Conservation (phyloP, 2,329 filamentous ascomycete species). For the Chalaropsis thielavioides region DNA sequence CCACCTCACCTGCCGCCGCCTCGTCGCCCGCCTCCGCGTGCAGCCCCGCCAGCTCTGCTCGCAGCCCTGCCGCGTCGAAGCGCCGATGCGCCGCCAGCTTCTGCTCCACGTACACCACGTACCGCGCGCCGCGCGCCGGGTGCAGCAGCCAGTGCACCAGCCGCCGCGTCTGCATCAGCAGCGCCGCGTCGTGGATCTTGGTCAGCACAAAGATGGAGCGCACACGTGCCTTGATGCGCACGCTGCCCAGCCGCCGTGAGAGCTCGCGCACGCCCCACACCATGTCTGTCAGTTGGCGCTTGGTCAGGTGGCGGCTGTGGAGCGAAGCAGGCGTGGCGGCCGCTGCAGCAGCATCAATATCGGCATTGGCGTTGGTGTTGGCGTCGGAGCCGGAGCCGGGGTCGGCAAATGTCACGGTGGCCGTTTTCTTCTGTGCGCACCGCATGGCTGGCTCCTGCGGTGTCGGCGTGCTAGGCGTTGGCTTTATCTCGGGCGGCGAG, state of each 20-base stretch:
- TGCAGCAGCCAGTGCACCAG: conserved; percentile 69
- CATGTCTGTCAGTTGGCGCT: conserved; percentile 93
- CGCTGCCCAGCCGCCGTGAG: conserved; percentile 68
- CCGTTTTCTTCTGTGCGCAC: neutral
- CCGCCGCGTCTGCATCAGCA: conserved; percentile 65
- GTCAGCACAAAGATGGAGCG: conserved; percentile 75
- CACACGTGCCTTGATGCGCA: conserved; percentile 69
- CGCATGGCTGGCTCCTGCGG: neutral
- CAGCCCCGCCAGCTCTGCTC: conserved; percentile 40
- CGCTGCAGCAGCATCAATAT: conserved; percentile 19
- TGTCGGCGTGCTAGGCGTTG: conserved; percentile 15
- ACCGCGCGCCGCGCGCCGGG: conserved; percentile 49
- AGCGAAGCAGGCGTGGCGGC: conserved; percentile 21
- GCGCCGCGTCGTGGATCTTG: conserved; percentile 73
- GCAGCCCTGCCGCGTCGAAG: conserved; percentile 58
- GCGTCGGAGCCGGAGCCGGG: neutral
- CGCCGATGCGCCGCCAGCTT: conserved; percentile 54
- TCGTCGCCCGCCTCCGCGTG: conserved; percentile 27
- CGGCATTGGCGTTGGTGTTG: neutral
- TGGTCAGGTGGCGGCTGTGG: conserved; percentile 68
- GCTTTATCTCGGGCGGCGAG: conserved; percentile 11
- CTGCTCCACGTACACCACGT: conserved; percentile 73
- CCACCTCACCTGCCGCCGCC: conserved; percentile 24
- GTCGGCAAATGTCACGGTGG: neutral
- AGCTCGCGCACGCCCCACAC: conserved; percentile 87